These are phyloP conservation scores for Neofusicoccum ribis DNA, from an alignment of 2,329 filamentous ascomycete species.

Conservation along the genomic window DNA sequence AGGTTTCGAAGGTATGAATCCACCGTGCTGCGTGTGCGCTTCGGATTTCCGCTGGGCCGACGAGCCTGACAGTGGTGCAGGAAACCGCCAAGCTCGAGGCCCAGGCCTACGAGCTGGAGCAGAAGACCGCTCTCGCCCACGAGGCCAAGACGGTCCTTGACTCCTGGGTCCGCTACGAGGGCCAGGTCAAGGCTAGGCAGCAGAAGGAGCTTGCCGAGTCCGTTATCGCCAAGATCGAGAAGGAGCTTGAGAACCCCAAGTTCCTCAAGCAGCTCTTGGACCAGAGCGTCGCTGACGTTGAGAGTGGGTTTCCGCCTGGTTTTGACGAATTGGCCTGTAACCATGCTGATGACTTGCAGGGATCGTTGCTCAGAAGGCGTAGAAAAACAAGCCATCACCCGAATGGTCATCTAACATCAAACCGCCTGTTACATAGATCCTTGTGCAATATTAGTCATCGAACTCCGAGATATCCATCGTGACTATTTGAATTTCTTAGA, in stretches of 20 bases:
- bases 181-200: slow-evolving; percentile 98
- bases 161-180: slow-evolving; percentile 98
- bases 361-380: slow-evolving; percentile 42
- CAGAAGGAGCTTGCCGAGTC: slow-evolving; percentile 91
- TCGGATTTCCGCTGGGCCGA: slow-evolving; percentile 27
- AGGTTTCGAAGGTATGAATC: slow-evolving; percentile 85
- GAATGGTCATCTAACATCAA: slow-evolving; percentile 26
- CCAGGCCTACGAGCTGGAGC: slow-evolving; percentile 94
- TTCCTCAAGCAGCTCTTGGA: slow-evolving; percentile 94
- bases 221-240: slow-evolving; percentile 96
- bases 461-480: slow-evolving; percentile 10
- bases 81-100: slow-evolving; percentile 97
- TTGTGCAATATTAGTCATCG: slow-evolving; percentile 36
- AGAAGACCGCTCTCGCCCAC: slow-evolving; percentile 84
- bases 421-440: slow-evolving; percentile 39
- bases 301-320: slow-evolving; percentile 65
- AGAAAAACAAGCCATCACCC: slow-evolving; percentile 29
- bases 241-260: slow-evolving; percentile 98
- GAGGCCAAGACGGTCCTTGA: slow-evolving; percentile 96
- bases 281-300: slow-evolving; percentile 93
- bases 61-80: slow-evolving; percentile 49
- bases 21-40: not conserved
- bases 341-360: slow-evolving; percentile 25
- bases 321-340: not conserved
- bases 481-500: not conserved